Evolutionary conservation across 1,284 basidiomycete species (phyloP).

Genomic region (Irpex rosettiformis): DNA sequence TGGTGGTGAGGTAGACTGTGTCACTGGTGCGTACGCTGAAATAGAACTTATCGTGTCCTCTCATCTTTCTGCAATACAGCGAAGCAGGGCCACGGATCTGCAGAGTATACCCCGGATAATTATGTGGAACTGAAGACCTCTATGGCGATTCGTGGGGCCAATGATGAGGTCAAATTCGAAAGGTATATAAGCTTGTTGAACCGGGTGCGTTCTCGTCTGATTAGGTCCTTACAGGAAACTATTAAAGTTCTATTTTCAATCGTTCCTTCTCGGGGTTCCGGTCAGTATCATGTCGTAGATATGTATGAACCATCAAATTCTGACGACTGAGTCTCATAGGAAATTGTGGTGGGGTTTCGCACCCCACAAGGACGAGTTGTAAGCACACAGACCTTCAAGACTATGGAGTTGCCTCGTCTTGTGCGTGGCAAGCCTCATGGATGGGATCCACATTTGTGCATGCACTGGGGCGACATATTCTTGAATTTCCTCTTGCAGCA

Average conservation of each 20-base stretch:
- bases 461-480: conserved; percentile 72
- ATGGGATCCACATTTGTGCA: conserved; percentile 77
- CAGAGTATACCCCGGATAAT: conserved; percentile 42
- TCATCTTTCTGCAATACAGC: conserved; percentile 3
- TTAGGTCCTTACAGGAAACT: conserved; percentile 55
- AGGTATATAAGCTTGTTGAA: conserved; percentile 48
- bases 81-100: conserved; percentile 22
- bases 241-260: conserved; percentile 95
- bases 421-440: conserved; percentile 70
- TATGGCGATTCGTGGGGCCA: conserved; percentile 63
- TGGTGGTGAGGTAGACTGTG: conserved; percentile 95
- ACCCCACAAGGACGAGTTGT: conserved; percentile 69
- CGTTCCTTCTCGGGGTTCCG: conserved; percentile 88
- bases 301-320: not conserved
- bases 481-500: conserved; percentile 49
- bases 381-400: conserved; percentile 66
- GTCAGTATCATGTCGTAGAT: conserved; percentile 41
- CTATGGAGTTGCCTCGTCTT: conserved; percentile 66
- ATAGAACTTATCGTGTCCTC: not conserved
- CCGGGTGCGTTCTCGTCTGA: not conserved
- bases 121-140: conserved; percentile 94
- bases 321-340: conserved; percentile 38
- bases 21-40: conserved; percentile 54
- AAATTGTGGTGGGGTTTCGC: conserved; percentile 91
- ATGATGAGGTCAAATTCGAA: conserved; percentile 79